phyloP scores from a whole-genome alignment of 148 eudicot genomes.

The Hydrangea macrophylla region DNA sequence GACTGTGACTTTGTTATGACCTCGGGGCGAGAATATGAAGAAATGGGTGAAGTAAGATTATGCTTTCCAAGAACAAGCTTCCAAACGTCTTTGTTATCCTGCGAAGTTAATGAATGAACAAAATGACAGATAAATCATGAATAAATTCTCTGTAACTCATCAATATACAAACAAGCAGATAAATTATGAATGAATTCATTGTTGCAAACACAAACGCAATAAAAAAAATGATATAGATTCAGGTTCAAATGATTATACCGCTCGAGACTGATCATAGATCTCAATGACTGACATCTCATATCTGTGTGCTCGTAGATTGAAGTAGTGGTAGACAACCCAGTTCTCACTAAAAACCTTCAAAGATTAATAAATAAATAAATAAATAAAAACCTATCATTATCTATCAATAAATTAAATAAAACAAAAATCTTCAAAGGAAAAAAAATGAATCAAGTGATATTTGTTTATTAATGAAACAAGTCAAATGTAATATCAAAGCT shows the following conservation, averaged over 20 bases:
- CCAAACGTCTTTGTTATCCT: conserved; percentile 90
- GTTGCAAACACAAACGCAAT: neutral
- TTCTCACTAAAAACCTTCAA: conserved; percentile 96
- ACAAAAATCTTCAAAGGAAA: too few species aligned
- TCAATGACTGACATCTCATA: conserved; percentile 99
- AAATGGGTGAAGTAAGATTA: conserved; percentile 86
- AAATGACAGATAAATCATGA: conserved; percentile 8
- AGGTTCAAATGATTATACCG: conserved; percentile 56
- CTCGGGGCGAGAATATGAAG: conserved; percentile 96
- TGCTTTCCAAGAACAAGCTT: conserved; percentile 93
- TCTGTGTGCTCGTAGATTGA: conserved; percentile 93
- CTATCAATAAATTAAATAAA: neutral
- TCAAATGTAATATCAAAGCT: too few species aligned
- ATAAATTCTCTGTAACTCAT: neutral
- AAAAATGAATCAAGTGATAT: too few species aligned
- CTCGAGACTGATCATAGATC: conserved; percentile 93
- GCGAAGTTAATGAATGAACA: conserved; percentile 24
- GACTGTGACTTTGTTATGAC: conserved; percentile 80
- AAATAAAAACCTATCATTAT: neutral
- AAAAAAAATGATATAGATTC: conserved; percentile 11
- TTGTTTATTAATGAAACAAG: too few species aligned
- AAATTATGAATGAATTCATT: neutral
- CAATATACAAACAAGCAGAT: conserved; percentile 12
- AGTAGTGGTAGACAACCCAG: conserved; percentile 99
- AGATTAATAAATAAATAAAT: conserved; percentile 11